Percentiles rank a stretch among this genome's conserved stretches.
Evolutionary conservation across 768 basidiomycete species (phyloP).

Genomic region (Jaapia argillacea): DNA sequence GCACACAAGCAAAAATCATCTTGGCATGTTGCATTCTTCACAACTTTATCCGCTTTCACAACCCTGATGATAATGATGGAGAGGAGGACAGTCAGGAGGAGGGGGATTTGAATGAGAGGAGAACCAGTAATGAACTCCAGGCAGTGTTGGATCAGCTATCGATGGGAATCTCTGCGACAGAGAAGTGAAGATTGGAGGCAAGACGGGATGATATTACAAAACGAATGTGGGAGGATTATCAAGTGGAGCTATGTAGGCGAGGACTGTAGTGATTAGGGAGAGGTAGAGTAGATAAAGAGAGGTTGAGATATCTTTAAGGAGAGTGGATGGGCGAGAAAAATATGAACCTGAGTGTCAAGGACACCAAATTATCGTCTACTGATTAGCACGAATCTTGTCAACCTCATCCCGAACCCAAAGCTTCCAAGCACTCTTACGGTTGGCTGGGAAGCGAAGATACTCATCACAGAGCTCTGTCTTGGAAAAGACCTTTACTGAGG

Average conservation of each 20-base stretch:
- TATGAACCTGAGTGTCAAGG: too few species aligned
- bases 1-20: constrained; percentile 12
- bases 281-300: too few species aligned
- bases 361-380: neutral
- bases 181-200: neutral
- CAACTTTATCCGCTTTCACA: constrained; percentile 16
- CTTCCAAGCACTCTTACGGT: neutral
- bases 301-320: too few species aligned
- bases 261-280: neutral
- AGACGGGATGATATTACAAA: neutral
- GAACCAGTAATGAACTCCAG: neutral
- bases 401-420: neutral
- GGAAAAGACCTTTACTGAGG: neutral
- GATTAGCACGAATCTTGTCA: neutral
- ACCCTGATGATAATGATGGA: constrained; percentile 10
- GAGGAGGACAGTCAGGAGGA: neutral
- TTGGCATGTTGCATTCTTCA: constrained; percentile 10
- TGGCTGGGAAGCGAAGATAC: neutral
- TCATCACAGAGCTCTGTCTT: neutral
- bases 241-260: neutral
- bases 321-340: too few species aligned
- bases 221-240: neutral
- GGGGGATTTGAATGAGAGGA: neutral
- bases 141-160: neutral
- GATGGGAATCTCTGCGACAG: neutral